Evolutionary conservation across 2,329 filamentous ascomycete species (phyloP).

Genomic region (Xylaria hypoxylon): DNA sequence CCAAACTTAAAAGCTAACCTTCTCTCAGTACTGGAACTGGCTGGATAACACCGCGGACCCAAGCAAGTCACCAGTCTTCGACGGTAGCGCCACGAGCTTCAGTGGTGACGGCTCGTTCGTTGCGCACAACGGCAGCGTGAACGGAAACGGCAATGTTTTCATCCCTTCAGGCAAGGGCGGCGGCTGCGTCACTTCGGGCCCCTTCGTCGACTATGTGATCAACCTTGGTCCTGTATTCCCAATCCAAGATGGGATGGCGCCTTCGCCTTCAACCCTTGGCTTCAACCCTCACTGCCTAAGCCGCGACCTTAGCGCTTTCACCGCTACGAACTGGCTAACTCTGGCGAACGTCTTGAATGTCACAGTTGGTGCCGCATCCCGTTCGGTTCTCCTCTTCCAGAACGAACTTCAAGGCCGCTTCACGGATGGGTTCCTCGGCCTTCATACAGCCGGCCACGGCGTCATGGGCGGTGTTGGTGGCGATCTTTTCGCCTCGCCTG

Average conservation of each 20-base stretch:
- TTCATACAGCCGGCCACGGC: conserved; percentile 49
- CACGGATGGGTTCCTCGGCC: conserved; percentile 45
- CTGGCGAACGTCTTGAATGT: conserved; percentile 44
- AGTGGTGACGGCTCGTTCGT: conserved; percentile 59
- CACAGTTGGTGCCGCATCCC: conserved; percentile 38
- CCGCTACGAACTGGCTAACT: conserved; percentile 41
- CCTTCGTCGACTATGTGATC: conserved; percentile 51
- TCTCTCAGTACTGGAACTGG: conserved; percentile 62
- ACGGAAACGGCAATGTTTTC: conserved; percentile 39
- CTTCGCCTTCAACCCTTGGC: conserved; percentile 23
- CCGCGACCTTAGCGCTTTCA: conserved; percentile 42
- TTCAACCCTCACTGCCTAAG: conserved; percentile 46
- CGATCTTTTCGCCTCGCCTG: conserved; percentile 44
- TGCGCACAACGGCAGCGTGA: conserved; percentile 42
- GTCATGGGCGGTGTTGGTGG: conserved; percentile 46
- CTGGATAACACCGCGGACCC: conserved; percentile 59
- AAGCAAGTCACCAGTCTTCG: conserved; percentile 64
- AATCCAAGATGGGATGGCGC: conserved; percentile 37
- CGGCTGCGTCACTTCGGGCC: conserved; percentile 61
- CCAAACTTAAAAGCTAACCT: background rate
- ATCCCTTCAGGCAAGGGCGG: conserved; percentile 65
- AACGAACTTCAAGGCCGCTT: conserved; percentile 50
- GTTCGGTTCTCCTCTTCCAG: conserved; percentile 46
- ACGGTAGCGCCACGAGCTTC: conserved; percentile 64
- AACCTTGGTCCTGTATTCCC: conserved; percentile 50